A percentile compares a stretch with the other conserved stretches of the same genome.
Evolutionary conservation across 257 asterid species (phyloP).

Genomic region (Echium plantagineum): DNA sequence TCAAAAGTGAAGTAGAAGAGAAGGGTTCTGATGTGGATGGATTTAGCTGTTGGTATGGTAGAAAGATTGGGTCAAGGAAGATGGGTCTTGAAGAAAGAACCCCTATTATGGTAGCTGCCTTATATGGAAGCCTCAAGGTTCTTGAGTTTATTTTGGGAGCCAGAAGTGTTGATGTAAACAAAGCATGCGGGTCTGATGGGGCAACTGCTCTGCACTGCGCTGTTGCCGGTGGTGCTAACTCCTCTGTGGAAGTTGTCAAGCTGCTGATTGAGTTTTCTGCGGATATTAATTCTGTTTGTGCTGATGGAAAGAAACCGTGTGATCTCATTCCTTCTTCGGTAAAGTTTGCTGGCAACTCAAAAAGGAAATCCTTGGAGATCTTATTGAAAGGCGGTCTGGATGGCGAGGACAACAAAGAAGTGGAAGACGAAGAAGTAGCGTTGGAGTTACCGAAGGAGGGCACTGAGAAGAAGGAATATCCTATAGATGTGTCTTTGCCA

Average conservation of each 20-base stretch:
- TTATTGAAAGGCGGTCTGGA: neutral
- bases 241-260: constrained; percentile 3
- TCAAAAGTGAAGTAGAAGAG: neutral
- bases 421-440: neutral
- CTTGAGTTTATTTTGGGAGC: constrained; percentile 41
- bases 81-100: constrained; percentile 73
- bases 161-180: constrained; percentile 45
- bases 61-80: constrained; percentile 48
- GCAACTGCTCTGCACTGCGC: constrained; percentile 88
- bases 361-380: neutral
- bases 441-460: neutral
- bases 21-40: constrained; percentile 15
- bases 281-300: constrained; percentile 39
- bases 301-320: constrained; percentile 45
- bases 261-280: constrained; percentile 13
- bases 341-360: neutral
- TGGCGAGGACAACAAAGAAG: neutral
- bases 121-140: constrained; percentile 54
- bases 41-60: constrained; percentile 63
- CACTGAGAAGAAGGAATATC: neutral
- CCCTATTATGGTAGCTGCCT: constrained; percentile 62
- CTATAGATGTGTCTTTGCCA: neutral
- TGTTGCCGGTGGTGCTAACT: constrained; percentile 23
- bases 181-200: constrained; percentile 63
- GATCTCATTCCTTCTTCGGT: constrained; percentile 44